These are phyloP conservation scores for Lupinus albus DNA, from an alignment of 306 rosid species.

Conservation along the genomic window DNA sequence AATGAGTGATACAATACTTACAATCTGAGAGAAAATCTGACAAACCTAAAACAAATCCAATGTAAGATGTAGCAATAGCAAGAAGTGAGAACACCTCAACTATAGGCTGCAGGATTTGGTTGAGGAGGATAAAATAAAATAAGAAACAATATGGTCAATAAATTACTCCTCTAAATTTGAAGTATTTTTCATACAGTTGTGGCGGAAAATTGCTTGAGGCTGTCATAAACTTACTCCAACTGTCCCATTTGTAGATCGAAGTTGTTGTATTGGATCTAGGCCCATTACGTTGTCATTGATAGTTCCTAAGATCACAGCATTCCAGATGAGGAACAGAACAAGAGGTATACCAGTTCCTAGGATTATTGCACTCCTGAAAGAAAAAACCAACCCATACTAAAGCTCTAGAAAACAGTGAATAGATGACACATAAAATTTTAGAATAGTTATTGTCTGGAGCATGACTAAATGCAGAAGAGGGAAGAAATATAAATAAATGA, in stretches of 20 bases:
- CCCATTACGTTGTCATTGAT: slow-evolving; percentile 53
- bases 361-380: slow-evolving; percentile 69
- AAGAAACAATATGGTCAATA: slow-evolving; percentile 14
- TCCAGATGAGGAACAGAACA: slow-evolving; percentile 71
- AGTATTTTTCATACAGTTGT: not conserved
- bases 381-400: slow-evolving; percentile 13
- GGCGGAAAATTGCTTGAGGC: not conserved
- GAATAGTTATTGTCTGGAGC: not conserved
- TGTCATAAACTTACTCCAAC: slow-evolving; percentile 61
- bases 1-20: slow-evolving; percentile 45
- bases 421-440: not conserved
- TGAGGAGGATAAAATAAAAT: slow-evolving; percentile 6
- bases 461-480: not conserved
- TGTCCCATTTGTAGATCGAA: slow-evolving; percentile 63
- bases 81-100: slow-evolving; percentile 74
- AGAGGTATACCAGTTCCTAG: slow-evolving; percentile 77
- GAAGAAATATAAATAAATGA: not conserved
- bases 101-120: slow-evolving; percentile 67
- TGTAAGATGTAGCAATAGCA: slow-evolving; percentile 77
- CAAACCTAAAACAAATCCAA: slow-evolving; percentile 81
- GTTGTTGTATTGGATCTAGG: slow-evolving; percentile 70
- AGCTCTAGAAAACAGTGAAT: not conserved
- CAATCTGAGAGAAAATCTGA: slow-evolving; percentile 75
- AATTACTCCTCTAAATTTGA: not conserved
- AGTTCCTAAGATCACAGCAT: slow-evolving; percentile 79